Conservation (phyloP, 164 flowering plant species). For the Houttuynia cordata region DNA sequence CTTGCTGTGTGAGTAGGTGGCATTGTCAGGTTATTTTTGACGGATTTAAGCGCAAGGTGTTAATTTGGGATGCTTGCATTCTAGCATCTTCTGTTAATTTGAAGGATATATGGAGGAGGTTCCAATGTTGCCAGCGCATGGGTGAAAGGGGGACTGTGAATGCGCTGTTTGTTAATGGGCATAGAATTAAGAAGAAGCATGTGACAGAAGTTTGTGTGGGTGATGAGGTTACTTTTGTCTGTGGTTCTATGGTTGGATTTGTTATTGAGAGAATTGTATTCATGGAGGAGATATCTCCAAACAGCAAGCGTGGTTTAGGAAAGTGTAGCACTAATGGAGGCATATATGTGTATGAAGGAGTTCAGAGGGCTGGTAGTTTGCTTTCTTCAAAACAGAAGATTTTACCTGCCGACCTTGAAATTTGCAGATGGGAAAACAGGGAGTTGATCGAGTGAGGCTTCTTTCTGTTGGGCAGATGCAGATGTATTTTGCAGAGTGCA, state of each 20-base stretch:
- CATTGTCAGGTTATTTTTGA: conserved; percentile 64
- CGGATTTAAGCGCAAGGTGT: conserved; percentile 26
- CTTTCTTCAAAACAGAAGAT: conserved; percentile 9
- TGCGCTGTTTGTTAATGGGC: conserved; percentile 67
- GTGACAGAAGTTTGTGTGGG: conserved; percentile 39
- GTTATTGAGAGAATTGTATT: conserved; percentile 33
- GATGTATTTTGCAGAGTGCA: conserved; percentile 32
- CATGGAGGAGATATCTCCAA: conserved; percentile 24
- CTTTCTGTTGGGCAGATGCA: conserved; percentile 35
- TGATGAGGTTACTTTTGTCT: conserved; percentile 51
- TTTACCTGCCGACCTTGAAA: not conserved
- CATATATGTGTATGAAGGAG: no score
- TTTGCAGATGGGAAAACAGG: conserved; percentile 6
- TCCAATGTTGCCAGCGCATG: conserved; percentile 2
- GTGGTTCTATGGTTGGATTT: conserved; percentile 38
- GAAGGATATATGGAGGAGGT: conserved; percentile 17
- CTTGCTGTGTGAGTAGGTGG: conserved; percentile 41
- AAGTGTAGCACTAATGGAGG: not conserved
- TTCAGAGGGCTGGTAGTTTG: conserved; percentile 11
- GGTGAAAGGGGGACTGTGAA: conserved; percentile 25
- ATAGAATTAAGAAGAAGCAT: conserved; percentile 23
- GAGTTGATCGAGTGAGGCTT: conserved; percentile 18
- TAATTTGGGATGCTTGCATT: conserved; percentile 30
- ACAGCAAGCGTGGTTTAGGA: not conserved
- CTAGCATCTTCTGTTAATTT: conserved; percentile 12